Evolutionary conservation across 2,329 filamentous ascomycete species (phyloP).

Genomic region (Monilinia aucupariae): DNA sequence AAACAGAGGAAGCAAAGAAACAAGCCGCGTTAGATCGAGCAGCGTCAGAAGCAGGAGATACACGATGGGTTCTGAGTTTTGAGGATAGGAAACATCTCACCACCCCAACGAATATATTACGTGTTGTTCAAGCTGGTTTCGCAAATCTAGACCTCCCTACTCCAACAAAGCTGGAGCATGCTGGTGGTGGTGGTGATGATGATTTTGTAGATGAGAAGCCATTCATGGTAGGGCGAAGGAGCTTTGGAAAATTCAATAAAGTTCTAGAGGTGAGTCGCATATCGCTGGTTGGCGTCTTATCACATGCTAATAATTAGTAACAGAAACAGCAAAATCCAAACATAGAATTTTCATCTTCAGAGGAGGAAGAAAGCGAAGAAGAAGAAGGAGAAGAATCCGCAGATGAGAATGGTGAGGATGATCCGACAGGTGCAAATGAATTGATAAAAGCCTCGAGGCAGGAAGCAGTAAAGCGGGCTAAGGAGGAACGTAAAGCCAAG

Average conservation of each 20-base stretch:
- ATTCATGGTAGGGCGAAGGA: constrained; percentile 40
- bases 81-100: constrained; percentile 36
- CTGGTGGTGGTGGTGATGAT: constrained; percentile 27
- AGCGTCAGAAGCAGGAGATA: constrained; percentile 59
- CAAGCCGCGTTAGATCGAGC: constrained; percentile 56
- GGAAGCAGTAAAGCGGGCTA: constrained; percentile 40
- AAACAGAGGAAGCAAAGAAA: constrained; percentile 61
- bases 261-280: constrained; percentile 33
- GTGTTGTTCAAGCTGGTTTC: constrained; percentile 58
- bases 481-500: constrained; percentile 42
- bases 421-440: constrained; percentile 41
- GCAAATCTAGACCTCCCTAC: constrained; percentile 42
- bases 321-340: constrained; percentile 38
- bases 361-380: constrained; percentile 32
- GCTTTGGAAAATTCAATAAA: constrained; percentile 46
- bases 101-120: constrained; percentile 37
- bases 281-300: not conserved
- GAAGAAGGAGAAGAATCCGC: constrained; percentile 20
- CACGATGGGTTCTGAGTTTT: constrained; percentile 68
- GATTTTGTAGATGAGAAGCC: constrained; percentile 30
- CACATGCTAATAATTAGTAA: constrained; percentile 15
- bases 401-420: constrained; percentile 30
- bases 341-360: constrained; percentile 36
- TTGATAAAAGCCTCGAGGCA: constrained; percentile 43
- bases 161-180: constrained; percentile 19